Base-by-base conservation (phyloP, 305 asterid genomes). In the Plantago coronopus region DNA sequence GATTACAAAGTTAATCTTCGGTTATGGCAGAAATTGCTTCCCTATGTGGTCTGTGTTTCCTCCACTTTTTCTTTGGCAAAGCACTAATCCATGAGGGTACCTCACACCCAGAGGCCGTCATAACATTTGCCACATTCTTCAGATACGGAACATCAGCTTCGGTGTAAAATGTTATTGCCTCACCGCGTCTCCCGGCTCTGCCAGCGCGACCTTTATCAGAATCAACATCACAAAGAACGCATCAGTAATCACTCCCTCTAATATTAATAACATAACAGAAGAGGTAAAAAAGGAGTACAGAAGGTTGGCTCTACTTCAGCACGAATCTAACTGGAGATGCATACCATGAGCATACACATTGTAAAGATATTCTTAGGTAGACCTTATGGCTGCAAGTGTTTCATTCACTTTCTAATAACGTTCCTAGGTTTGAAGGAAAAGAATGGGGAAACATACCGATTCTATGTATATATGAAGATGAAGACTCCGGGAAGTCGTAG, bases 181-280 rank as follows among this genome's bases (percentile, higher is more conserved):
- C 94, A 21, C 98, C 98, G 5, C 77, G 83, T 79, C 96, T 84
- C 43, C 96, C 98, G 10, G 98, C 98, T 65, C 98, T 77, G 53
- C 97, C 97, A 27, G 83, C 74, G 20, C 95, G 95, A 29, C 97
- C 97, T 89, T 65, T 49, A 65, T 4, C 34, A 27, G 7, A 27
- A 27, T 27, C 34, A 27, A 27, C 34, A 27, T 27, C 58, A 53
- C 31, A 34, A 34, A 7, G 19, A 25, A 53, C 7, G 58, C 17
- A 17, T 53, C 58, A 53, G 20, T 53, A 22, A 18, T 22, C n/a
- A 20, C 17, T 1, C 22, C 55, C 5, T 50, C 17, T 31, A 50
- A 20, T 3, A 17, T 2, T 50, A 14, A 31, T 19, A 18, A 17
- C 57, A 50, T 12, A 22, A 14, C 29, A 27, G 21, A 50, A 50